Percentiles rank a stretch among this genome's conserved stretches.
phyloP scores from a whole-genome alignment of 805 yeast genomes.

The Nakazawaea wyomingensis region DNA sequence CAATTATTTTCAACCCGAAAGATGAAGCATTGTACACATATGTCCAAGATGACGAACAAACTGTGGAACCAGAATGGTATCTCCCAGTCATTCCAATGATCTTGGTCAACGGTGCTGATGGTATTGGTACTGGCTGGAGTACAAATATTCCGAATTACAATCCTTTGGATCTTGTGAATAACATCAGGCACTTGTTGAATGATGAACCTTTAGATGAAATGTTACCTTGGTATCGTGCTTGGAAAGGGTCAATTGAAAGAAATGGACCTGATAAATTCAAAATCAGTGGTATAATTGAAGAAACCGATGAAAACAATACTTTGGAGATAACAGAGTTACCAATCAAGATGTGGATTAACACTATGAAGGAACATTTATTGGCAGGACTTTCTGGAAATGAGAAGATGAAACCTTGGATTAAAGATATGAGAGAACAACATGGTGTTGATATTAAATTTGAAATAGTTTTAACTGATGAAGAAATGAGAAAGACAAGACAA shows the following conservation, averaged over 20 bases:
- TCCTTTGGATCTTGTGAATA: conserved; percentile 75
- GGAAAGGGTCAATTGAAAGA: conserved; percentile 80
- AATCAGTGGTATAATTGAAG: conserved; percentile 76
- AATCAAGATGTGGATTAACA: conserved; percentile 86
- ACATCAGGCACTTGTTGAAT: conserved; percentile 67
- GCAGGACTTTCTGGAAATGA: conserved; percentile 74
- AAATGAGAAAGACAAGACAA: conserved; percentile 72
- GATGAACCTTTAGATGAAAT: conserved; percentile 67
- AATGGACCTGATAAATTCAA: conserved; percentile 63
- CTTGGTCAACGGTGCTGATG: conserved; percentile 94
- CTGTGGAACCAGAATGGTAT: conserved; percentile 95
- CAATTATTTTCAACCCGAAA: conserved; percentile 67
- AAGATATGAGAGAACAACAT: conserved; percentile 94
- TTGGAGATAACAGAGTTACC: conserved; percentile 92
- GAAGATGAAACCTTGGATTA: conserved; percentile 77
- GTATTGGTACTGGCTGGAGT: conserved; percentile 99
- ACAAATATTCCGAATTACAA: conserved; percentile 88
- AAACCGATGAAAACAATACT: conserved; percentile 63
- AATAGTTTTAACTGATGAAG: conserved; percentile 67
- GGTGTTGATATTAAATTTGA: conserved; percentile 75
- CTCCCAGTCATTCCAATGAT: conserved; percentile 91
- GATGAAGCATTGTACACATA: conserved; percentile 78
- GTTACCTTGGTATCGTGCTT: conserved; percentile 93
- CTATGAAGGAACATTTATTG: conserved; percentile 78
- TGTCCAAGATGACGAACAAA: conserved; percentile 86